Conservation (phyloP, 495 filamentous ascomycete genomes). For the Penicillium ucsense region DNA sequence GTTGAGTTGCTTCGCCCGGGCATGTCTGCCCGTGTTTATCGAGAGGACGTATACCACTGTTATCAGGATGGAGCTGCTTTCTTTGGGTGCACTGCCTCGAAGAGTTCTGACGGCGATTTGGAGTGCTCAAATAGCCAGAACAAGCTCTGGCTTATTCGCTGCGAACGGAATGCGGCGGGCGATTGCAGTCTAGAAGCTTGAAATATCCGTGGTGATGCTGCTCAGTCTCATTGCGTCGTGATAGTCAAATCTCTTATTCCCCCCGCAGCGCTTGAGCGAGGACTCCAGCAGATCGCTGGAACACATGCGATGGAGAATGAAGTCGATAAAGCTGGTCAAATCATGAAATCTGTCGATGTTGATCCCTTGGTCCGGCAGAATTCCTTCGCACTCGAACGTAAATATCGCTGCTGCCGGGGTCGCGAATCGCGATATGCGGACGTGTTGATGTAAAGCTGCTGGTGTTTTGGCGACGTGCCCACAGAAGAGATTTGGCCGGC, state of each 20-base stretch:
- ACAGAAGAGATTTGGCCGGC: too few relatives aligned
- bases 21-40: constrained; percentile 6
- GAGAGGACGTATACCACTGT: too few relatives aligned
- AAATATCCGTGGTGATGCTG: neutral
- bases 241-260: too few relatives aligned
- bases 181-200: neutral
- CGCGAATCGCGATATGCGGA: too few relatives aligned
- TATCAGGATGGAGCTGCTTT: too few relatives aligned
- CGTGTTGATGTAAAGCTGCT: too few relatives aligned
- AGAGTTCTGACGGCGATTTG: too few relatives aligned
- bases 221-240: neutral
- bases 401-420: too few relatives aligned
- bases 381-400: too few relatives aligned
- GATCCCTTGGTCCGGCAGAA: neutral
- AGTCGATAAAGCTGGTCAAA: neutral
- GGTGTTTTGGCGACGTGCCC: too few relatives aligned
- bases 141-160: constrained; percentile 3
- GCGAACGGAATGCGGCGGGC: constrained; percentile 9
- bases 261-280: neutral
- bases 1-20: constrained; percentile 11
- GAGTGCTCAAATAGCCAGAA: neutral
- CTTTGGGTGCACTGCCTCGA: too few relatives aligned
- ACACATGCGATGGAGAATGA: neutral
- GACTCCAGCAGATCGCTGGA: neutral
- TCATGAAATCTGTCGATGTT: constrained; percentile 4